phyloP scores from a whole-genome alignment of 148 eudicot species.

The Camellia lanceoleosa region DNA sequence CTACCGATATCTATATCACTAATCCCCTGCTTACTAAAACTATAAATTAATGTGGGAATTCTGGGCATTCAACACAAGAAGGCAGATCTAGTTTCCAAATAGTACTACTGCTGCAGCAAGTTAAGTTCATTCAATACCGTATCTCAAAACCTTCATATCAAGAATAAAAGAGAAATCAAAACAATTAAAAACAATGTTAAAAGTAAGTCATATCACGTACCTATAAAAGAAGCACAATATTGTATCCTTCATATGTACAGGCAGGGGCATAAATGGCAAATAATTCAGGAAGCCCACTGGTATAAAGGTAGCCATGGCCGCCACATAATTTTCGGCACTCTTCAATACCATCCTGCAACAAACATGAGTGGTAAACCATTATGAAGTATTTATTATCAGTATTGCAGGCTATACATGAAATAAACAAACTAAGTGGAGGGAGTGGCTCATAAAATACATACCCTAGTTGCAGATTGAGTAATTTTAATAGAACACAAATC shows the following conservation, averaged over 20 bases:
- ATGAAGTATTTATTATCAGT: background rate
- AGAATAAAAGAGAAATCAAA: background rate
- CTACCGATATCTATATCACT: background rate
- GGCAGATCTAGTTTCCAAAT: background rate
- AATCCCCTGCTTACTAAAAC: background rate
- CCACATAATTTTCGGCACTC: constrained; percentile 95
- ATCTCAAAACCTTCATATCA: background rate
- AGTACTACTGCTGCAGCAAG: background rate
- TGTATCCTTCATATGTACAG: constrained; percentile 97
- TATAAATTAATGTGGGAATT: no score
- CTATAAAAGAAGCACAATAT: constrained; percentile 79
- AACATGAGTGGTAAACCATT: constrained; percentile 2
- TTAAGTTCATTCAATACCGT: background rate
- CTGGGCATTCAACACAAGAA: background rate
- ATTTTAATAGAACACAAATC: background rate
- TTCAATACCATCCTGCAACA: constrained; percentile 83
- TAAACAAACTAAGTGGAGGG: no score
- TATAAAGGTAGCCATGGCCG: constrained; percentile 90
- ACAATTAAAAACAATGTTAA: background rate
- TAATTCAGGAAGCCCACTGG: constrained; percentile 95
- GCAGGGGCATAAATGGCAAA: constrained; percentile 94
- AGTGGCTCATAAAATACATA: background rate
- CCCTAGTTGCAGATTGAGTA: background rate
- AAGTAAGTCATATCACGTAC: constrained; percentile 26
- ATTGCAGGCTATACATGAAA: no score